Base-by-base conservation (phyloP, 2,329 filamentous ascomycete species). In the Harringtonia lauricola region DNA sequence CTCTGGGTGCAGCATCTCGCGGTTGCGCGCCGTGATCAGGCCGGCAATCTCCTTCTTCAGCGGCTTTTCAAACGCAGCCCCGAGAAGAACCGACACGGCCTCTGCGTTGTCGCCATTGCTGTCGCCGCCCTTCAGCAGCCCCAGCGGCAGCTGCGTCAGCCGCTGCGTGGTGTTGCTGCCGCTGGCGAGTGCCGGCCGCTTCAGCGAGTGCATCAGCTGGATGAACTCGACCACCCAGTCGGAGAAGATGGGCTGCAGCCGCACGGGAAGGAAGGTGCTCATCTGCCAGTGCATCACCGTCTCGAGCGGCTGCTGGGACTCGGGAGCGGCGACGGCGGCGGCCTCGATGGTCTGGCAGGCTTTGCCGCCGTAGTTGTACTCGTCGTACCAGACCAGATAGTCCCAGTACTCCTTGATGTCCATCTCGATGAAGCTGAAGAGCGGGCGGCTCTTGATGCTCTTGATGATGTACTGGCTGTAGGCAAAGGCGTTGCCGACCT, bases 401-500 rank as follows among this genome's bases (percentile, higher is more conserved):
- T 99, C 92, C 92, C 92, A 99, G 63, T 95, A 99, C 59, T 98
- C 92, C 53, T 90, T 95, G 62, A 99, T 92, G 54, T 95, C 86
- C 3, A 99, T 72, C 55, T 98, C 92, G 50, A 99, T 80, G 58
- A 98, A 98, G 61, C 95, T 86, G 65, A 99, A 99, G 0, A 95
- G 74, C 0, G 92, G 88, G 57, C 95, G 95, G 45, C 80, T 81
- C 63, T 94, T 90, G 66, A 99, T 95, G 0, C 89, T 94, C 66
- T 95, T 95, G 56, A 98, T 74, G 49, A 98, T 94, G 64, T 98
- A 99, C 62, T 96, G 85, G 53, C 86, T 89, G 68, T 96, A 99
- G 0, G 92, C 89, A 53, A 85, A 96, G 0, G 94, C 92, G 57
- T 95, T 98, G 46, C 88, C 88, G 1, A 99, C 89, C 62, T 98